Evolutionary conservation across 2,329 filamentous ascomycete species (phyloP).

Genomic region (Cryphonectria naterciae): DNA sequence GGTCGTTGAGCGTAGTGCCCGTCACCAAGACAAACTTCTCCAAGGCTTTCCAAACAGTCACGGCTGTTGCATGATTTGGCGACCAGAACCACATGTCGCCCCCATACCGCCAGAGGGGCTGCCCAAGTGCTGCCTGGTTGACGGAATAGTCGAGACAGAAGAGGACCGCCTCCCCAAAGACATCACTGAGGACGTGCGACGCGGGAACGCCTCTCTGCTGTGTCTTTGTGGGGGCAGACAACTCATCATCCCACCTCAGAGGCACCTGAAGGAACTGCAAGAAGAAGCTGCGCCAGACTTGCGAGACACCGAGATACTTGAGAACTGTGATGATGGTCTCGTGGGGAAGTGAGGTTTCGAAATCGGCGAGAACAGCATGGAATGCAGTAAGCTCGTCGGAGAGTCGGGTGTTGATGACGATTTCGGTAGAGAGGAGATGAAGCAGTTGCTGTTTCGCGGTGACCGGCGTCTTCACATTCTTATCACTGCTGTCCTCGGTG

Average conservation of each 20-base stretch:
- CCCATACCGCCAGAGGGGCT: conserved; percentile 63
- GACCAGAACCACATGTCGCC: conserved; percentile 72
- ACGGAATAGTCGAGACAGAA: conserved; percentile 70
- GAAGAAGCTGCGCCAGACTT: conserved; percentile 63
- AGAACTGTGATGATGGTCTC: conserved; percentile 61
- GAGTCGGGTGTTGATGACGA: conserved; percentile 48
- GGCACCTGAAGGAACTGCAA: conserved; percentile 61
- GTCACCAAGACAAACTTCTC: conserved; percentile 57
- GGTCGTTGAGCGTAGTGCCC: conserved; percentile 58
- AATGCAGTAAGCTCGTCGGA: conserved; percentile 51
- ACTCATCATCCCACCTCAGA: conserved; percentile 60
- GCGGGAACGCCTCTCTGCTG: conserved; percentile 63
- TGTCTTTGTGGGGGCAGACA: conserved; percentile 46
- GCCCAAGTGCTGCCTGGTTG: conserved; percentile 59
- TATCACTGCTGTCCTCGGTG: conserved; percentile 28
- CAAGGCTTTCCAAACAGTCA: conserved; percentile 63
- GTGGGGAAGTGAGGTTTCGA: conserved; percentile 54
- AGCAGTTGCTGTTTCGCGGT: conserved; percentile 53
- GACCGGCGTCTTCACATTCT: conserved; percentile 40
- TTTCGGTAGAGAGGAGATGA: conserved; percentile 52
- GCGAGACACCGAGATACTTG: conserved; percentile 61
- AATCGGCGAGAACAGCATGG: conserved; percentile 51
- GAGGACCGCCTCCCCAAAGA: conserved; percentile 63
- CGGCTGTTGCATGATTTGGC: conserved; percentile 53
- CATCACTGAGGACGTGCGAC: conserved; percentile 61